Evolutionary conservation across 495 filamentous ascomycete genomes (phyloP).

Genomic region (Podospora bellae-mahoneyi): DNA sequence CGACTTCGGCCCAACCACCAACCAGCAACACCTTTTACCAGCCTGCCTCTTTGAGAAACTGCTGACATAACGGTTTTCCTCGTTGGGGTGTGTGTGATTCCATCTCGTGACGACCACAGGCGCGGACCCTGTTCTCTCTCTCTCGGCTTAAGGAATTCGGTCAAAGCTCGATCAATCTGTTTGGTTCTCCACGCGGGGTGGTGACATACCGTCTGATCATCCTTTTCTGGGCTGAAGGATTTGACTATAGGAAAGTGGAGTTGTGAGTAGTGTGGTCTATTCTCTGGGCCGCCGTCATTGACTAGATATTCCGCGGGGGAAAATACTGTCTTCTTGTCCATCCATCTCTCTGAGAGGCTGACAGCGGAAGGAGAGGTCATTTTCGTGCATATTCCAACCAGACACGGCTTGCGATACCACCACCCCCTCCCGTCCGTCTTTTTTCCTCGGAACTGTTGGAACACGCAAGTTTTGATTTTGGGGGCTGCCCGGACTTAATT

Average conservation of each 20-base stretch:
- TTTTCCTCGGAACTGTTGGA: not conserved
- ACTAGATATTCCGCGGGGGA: not conserved
- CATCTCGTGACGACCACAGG: slow-evolving; percentile 5
- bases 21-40: not conserved
- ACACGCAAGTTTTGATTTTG: not conserved
- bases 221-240: not conserved
- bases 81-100: not conserved
- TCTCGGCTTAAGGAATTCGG: not conserved
- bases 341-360: too few relatives aligned
- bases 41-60: not conserved
- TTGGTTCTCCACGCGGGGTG: slow-evolving; percentile 3
- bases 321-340: not conserved
- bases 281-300: not conserved
- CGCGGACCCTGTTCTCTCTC: slow-evolving; percentile 1
- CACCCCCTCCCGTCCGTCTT: not conserved
- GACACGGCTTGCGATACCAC: not conserved
- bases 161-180: not conserved
- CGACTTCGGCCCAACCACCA: not conserved
- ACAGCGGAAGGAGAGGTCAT: not conserved
- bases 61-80: not conserved
- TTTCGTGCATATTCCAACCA: not conserved
- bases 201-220: not conserved
- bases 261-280: not conserved
- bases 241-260: not conserved
- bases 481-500: not conserved